Base-by-base conservation (phyloP, 352 stramenopile genomes). In the Phytophthora sansomeana region DNA sequence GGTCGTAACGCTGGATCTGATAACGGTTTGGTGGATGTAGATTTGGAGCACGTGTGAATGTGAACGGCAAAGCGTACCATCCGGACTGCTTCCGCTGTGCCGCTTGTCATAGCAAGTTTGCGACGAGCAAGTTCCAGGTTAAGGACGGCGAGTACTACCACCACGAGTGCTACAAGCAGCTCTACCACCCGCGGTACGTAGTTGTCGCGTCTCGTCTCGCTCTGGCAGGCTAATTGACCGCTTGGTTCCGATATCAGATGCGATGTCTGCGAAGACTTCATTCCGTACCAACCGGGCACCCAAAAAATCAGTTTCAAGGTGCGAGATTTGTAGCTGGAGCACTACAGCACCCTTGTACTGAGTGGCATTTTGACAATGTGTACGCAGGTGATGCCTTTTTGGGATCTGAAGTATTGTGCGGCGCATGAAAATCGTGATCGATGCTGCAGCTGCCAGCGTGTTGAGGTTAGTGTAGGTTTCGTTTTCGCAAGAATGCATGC, bases 391-490 rank as follows among this genome's bases (percentile, higher is more conserved):
- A 87, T 91, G 54, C 72, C 80, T 10, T 93, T 89, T 52, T 86
- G 81, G 73, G 68, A 89, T 28, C 65, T 80, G 50, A 83, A 84
- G 11, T 91, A 85, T 33, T 93, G 84, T 28, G 75, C 78, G 3
- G 56, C 77, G 19, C 84, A 93, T 46, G 81, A 91, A n/a, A 69
- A 82, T 36, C 63, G 79, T 52, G 83, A 81, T 21, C 80, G 84
- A 2, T 93, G 84, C 68, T 89, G 77, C 68, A 89, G 82, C 54
- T 93, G 84, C 67, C 76, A 89, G 44, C 82, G 84, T 56, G 74
- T 91, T 54, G 84, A 92, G 75, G 83, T 77, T 64, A 19, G 69
- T 64, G 30, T 10, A 41, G 17, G 4, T 28, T 11, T 26, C 11
- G 38, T 26, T 24, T 9, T 16, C 10, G 35, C 1, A 1, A 13